These are phyloP conservation scores for Talaromyces sp. DNA, from an alignment of 2,329 filamentous ascomycete genomes.

Conservation along the genomic window DNA sequence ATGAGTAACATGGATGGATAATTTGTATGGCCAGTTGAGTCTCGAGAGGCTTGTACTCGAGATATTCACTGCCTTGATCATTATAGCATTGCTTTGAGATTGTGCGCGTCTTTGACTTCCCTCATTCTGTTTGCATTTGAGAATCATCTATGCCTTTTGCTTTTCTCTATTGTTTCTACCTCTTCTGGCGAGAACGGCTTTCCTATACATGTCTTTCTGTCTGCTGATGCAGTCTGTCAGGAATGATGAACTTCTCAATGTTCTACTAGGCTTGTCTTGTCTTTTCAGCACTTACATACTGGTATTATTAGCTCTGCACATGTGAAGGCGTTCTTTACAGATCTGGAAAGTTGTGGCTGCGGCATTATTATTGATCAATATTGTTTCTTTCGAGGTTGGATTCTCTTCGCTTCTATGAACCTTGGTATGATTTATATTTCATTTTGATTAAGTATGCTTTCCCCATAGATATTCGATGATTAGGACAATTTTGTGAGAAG, in stretches of 20 bases:
- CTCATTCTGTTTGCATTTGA: conserved; percentile 8
- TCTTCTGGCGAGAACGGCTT: conserved; percentile 3
- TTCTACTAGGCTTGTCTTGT: conserved; percentile 8
- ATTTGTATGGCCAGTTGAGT: conserved; percentile 26
- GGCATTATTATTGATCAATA: not conserved
- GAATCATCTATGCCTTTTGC: conserved; percentile 9
- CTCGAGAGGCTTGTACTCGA: not conserved
- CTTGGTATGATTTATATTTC: not conserved
- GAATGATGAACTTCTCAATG: not conserved
- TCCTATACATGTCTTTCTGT: not conserved
- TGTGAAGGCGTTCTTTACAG: conserved; percentile 16
- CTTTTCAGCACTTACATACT: conserved; percentile 13
- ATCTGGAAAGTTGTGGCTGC: conserved; percentile 2
- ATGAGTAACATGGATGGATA: conserved; percentile 32
- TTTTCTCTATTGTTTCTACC: conserved; percentile 19
- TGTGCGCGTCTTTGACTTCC: not conserved
- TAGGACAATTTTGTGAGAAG: not conserved
- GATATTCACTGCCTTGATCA: conserved; percentile 1
- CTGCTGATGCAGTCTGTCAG: not conserved
- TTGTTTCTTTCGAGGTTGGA: not conserved
- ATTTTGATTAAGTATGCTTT: not conserved
- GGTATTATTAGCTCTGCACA: conserved; percentile 11
- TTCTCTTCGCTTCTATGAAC: not conserved
- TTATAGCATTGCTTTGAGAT: conserved; percentile 19
- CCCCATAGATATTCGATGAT: not conserved